Conservation (phyloP, 768 basidiomycete species). For the Exidia glandulosa region DNA sequence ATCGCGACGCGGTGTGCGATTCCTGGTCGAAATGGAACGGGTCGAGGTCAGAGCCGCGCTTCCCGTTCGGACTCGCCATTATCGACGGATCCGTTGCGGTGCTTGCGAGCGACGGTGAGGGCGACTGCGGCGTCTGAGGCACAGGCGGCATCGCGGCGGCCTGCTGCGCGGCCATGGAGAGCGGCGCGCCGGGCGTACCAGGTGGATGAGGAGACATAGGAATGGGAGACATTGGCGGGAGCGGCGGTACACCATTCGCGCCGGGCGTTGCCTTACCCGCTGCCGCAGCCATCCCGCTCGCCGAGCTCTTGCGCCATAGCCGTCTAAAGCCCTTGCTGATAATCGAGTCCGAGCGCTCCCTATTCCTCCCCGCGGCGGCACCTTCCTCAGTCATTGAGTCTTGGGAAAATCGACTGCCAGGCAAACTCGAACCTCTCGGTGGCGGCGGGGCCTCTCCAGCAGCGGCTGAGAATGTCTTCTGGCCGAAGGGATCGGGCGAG, state of each 20-base stretch:
- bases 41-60: slow-evolving; percentile 22
- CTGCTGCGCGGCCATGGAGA: not conserved
- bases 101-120: not conserved
- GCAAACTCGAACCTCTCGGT: slow-evolving; percentile 19
- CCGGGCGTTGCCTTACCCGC: slow-evolving; percentile 24
- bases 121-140: slow-evolving; percentile 24
- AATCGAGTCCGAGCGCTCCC: slow-evolving; percentile 30
- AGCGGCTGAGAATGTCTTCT: not conserved
- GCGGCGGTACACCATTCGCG: not conserved
- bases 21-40: slow-evolving; percentile 64
- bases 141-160: not conserved
- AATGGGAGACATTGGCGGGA: not conserved
- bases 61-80: not conserved
- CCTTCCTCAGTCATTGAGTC: slow-evolving; percentile 41
- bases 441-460: slow-evolving; percentile 12
- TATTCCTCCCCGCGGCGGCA: slow-evolving; percentile 27
- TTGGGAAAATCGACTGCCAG: slow-evolving; percentile 59
- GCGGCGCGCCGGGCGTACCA: not conserved
- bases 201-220: not conserved
- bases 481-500: slow-evolving; percentile 74
- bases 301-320: slow-evolving; percentile 60
- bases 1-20: slow-evolving; percentile 43
- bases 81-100: not conserved
- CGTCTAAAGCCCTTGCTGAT: slow-evolving; percentile 64
- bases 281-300: slow-evolving; percentile 14